Conservation (phyloP, 352 stramenopile species). For the Paralagenidium karlingii region DNA sequence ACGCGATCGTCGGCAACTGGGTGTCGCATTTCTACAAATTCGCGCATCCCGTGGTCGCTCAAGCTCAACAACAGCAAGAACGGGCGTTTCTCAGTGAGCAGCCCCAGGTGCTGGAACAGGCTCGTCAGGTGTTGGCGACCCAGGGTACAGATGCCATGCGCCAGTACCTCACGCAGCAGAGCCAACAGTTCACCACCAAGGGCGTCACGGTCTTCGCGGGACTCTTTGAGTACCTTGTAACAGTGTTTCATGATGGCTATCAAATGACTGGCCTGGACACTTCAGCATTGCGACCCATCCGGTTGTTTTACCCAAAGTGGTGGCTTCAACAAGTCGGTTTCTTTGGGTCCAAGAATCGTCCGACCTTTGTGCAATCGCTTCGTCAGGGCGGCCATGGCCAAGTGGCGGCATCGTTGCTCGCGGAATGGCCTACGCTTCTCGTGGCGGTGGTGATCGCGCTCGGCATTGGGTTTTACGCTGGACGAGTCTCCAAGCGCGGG, state of each 20-base stretch:
- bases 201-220: constrained; percentile 32
- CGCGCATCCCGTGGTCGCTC: constrained; percentile 39
- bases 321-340: constrained; percentile 72
- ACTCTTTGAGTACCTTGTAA: constrained; percentile 57
- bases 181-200: constrained; percentile 27
- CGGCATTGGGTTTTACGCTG: constrained; percentile 6
- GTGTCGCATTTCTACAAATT: constrained; percentile 59
- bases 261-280: constrained; percentile 40
- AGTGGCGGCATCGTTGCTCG: no score
- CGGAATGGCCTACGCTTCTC: no score
- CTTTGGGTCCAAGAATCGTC: constrained; percentile 19
- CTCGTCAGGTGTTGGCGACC: constrained; percentile 18
- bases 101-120: constrained; percentile 18
- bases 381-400: constrained; percentile 5
- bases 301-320: constrained; percentile 77
- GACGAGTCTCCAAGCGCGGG: no score
- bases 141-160: constrained; percentile 29
- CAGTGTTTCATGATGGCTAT: constrained; percentile 76
- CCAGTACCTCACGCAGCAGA: constrained; percentile 44
- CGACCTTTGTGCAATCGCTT: constrained; percentile 1
- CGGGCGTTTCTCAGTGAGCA: constrained; percentile 20
- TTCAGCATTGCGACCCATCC: constrained; percentile 20
- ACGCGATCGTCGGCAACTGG: constrained; percentile 80
- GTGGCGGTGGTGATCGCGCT: no score
- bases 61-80: constrained; percentile 46